A percentile compares a stretch with the other conserved stretches of the same genome.
Evolutionary conservation across 257 asterid genomes (phyloP).

Genomic region (Fraxinus anomala): DNA sequence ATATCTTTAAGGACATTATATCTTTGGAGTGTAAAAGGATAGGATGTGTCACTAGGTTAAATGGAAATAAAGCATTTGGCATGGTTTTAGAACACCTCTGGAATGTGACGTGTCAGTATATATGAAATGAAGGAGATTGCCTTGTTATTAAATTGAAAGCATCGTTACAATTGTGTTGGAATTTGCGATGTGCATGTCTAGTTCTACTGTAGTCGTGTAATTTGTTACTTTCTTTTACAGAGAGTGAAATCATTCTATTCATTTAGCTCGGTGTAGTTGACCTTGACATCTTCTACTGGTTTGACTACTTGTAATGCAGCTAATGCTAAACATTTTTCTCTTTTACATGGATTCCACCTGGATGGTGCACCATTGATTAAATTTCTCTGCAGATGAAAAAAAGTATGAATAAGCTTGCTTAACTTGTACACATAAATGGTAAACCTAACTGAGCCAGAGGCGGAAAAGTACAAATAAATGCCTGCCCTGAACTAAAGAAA

Average conservation of each 20-base stretch:
- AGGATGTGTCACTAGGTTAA: not conserved
- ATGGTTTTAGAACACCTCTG: not conserved
- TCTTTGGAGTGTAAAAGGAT: not conserved
- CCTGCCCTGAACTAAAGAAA: not conserved
- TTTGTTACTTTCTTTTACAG: not conserved
- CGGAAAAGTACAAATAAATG: not conserved
- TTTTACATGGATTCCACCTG: not conserved
- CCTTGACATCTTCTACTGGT: not conserved
- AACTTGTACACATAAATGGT: not conserved
- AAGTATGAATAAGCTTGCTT: not conserved
- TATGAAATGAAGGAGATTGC: not conserved
- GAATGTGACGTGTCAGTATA: not conserved
- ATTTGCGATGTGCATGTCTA: not conserved
- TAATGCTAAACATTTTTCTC: not conserved
- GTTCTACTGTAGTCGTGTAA: not conserved
- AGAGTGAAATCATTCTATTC: not conserved
- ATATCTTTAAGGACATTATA: not conserved
- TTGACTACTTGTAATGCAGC: not conserved
- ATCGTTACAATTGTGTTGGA: not conserved
- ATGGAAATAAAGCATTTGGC: not conserved
- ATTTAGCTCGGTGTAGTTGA: not conserved
- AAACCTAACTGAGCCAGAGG: not conserved
- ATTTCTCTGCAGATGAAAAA: not conserved
- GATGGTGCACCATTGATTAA: slow-evolving; percentile 8
- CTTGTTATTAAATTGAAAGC: not conserved